A percentile compares a stretch with the other conserved stretches of the same genome.
These are phyloP conservation scores for Rhododendron henanense DNA, from an alignment of 148 eudicot genomes.

Conservation along the genomic window DNA sequence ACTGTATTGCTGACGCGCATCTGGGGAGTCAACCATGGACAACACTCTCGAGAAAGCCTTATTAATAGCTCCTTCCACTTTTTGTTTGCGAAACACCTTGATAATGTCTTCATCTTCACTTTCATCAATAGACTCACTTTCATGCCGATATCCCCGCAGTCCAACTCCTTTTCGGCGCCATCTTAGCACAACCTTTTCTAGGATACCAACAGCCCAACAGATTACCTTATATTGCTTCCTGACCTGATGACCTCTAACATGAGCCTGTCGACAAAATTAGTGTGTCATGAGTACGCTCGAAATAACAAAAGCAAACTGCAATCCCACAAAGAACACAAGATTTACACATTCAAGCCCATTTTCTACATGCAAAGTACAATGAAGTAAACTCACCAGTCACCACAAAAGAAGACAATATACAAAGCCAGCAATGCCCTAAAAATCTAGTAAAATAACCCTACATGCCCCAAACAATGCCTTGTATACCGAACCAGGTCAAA, in stretches of 20 bases:
- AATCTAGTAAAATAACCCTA: not conserved
- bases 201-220: constrained; percentile 85
- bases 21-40: constrained; percentile 77
- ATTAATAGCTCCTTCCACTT: constrained; percentile 70
- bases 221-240: constrained; percentile 73
- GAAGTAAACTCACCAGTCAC: not conserved
- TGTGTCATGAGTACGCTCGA: not conserved
- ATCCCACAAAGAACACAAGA: not conserved
- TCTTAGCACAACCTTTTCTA: constrained; percentile 82
- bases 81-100: constrained; percentile 69
- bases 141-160: constrained; percentile 63
- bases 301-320: not conserved
- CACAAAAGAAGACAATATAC: not conserved
- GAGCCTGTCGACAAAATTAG: constrained; percentile 62
- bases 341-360: not conserved
- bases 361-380: not conserved
- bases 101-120: constrained; percentile 69
- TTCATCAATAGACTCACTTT: constrained; percentile 44
- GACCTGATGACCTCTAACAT: constrained; percentile 87
- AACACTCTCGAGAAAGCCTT: constrained; percentile 81
- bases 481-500: not conserved
- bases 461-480: not conserved
- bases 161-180: constrained; percentile 93
- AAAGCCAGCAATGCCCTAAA: not conserved
- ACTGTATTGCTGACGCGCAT: constrained; percentile 76